These are phyloP conservation scores for Beauveria sp. DNA, from an alignment of 2,329 filamentous ascomycete species.

Conservation along the genomic window DNA sequence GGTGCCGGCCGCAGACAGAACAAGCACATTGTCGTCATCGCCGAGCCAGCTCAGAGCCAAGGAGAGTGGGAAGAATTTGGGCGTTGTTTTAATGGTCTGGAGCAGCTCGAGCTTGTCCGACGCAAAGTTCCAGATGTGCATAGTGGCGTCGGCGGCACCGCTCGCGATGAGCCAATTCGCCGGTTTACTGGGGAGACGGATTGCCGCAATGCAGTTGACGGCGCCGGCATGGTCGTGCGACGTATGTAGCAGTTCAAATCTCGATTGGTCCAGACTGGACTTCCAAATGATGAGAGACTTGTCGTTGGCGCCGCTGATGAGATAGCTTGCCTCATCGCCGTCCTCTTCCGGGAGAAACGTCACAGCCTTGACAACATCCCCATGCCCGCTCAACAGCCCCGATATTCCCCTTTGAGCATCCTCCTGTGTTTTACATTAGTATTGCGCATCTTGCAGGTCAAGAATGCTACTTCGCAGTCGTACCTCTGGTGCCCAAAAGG, in stretches of 20 bases:
- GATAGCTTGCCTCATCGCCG: constrained; percentile 40
- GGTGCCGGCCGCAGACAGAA: constrained; percentile 83
- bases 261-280: constrained; percentile 18
- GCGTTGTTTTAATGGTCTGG: constrained; percentile 65
- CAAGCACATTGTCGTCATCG: constrained; percentile 41
- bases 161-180: constrained; percentile 56
- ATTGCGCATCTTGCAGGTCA: background rate
- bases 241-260: constrained; percentile 42
- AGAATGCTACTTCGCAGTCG: constrained; percentile 23
- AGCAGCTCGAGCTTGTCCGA: constrained; percentile 43
- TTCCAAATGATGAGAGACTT: constrained; percentile 69
- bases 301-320: constrained; percentile 79
- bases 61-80: constrained; percentile 75
- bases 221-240: constrained; percentile 60
- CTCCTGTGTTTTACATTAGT: constrained; percentile 21
- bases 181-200: constrained; percentile 22
- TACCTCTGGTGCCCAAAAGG: constrained; percentile 77
- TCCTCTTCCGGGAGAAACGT: constrained; percentile 58
- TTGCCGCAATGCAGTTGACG: constrained; percentile 59
- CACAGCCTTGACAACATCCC: constrained; percentile 72
- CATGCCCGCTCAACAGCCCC: constrained; percentile 66
- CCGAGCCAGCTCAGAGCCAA: constrained; percentile 60
- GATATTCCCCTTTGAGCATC: constrained; percentile 49
- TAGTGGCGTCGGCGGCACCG: constrained; percentile 71
- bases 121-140: constrained; percentile 62